Evolutionary conservation across 176 grass and related monocot genomes (phyloP).

Genomic region (Poa pratensis): DNA sequence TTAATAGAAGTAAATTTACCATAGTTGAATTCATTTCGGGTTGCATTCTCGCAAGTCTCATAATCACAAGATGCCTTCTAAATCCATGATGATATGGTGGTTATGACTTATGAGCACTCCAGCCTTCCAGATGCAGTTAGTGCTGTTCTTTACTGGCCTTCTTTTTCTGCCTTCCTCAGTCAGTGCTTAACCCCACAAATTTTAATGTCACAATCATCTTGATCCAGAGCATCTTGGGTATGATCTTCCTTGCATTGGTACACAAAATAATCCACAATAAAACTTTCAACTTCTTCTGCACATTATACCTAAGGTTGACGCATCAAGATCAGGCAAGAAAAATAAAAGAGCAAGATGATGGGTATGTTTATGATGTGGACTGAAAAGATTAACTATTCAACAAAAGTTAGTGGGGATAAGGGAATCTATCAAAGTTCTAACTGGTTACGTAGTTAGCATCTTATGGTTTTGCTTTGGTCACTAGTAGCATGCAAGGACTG

Average conservation of each 20-base stretch:
- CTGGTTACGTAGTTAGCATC: constrained; percentile 41
- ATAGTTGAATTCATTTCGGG: constrained; percentile 33
- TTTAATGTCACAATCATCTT: constrained; percentile 65
- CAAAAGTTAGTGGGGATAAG: constrained; percentile 48
- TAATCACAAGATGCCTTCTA: constrained; percentile 56
- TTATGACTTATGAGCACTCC: constrained; percentile 49
- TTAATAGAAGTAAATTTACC: constrained; percentile 29
- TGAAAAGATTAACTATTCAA: constrained; percentile 43
- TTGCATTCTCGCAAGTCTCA: constrained; percentile 27
- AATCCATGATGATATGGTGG: constrained; percentile 54
- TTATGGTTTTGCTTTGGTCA: constrained; percentile 41
- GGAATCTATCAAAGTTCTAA: constrained; percentile 53
- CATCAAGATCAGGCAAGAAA: constrained; percentile 40
- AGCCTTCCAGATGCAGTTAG: constrained; percentile 66
- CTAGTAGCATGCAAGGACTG: constrained; percentile 31
- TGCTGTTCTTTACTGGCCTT: constrained; percentile 58
- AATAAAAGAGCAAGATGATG: constrained; percentile 46
- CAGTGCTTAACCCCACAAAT: constrained; percentile 53
- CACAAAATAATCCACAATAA: constrained; percentile 53
- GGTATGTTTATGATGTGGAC: constrained; percentile 26
- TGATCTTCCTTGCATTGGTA: constrained; percentile 60
- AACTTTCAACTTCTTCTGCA: constrained; percentile 44
- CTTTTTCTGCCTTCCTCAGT: constrained; percentile 30
- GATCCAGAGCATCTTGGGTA: constrained; percentile 66
- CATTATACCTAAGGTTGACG: constrained; percentile 31